phyloP scores from a whole-genome alignment of 2,329 filamentous ascomycete genomes.

The Fusarium sp. region DNA sequence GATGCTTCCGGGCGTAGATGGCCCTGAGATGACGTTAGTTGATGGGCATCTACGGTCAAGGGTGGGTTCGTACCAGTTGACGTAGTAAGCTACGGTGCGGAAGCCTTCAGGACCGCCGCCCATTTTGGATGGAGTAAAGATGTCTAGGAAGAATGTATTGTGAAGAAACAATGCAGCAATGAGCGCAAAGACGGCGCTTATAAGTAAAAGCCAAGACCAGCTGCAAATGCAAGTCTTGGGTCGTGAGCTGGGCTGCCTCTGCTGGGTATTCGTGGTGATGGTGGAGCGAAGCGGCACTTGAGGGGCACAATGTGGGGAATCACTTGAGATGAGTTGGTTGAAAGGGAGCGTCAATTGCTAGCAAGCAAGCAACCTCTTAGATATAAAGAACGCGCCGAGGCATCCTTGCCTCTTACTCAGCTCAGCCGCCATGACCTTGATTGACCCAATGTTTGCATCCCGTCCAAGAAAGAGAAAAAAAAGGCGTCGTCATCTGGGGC shows the following conservation, averaged over 20 bases:
- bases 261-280: conserved; percentile 37
- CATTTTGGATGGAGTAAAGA: conserved; percentile 47
- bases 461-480: not conserved
- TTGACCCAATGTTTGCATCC: conserved; percentile 12
- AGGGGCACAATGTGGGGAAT: conserved; percentile 28
- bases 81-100: conserved; percentile 78
- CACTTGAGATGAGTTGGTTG: conserved; percentile 6
- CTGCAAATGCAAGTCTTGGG: conserved; percentile 3
- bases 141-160: not conserved
- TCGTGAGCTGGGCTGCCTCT: conserved; percentile 16
- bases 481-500: conserved; percentile 37
- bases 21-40: conserved; percentile 61
- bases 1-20: conserved; percentile 87
- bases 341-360: not conserved
- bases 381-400: conserved; percentile 28
- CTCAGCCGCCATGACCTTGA: conserved; percentile 26
- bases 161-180: conserved; percentile 21
- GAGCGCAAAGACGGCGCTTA: conserved; percentile 11
- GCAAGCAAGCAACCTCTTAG: conserved; percentile 14
- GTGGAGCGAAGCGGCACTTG: conserved; percentile 29
- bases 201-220: conserved; percentile 26
- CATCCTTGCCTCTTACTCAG: conserved; percentile 37
- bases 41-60: not conserved
- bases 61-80: conserved; percentile 67
- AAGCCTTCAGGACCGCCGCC: conserved; percentile 64